Evolutionary conservation across 2,329 filamentous ascomycete genomes (phyloP).

Genomic region (Aspergillus clavatus): DNA sequence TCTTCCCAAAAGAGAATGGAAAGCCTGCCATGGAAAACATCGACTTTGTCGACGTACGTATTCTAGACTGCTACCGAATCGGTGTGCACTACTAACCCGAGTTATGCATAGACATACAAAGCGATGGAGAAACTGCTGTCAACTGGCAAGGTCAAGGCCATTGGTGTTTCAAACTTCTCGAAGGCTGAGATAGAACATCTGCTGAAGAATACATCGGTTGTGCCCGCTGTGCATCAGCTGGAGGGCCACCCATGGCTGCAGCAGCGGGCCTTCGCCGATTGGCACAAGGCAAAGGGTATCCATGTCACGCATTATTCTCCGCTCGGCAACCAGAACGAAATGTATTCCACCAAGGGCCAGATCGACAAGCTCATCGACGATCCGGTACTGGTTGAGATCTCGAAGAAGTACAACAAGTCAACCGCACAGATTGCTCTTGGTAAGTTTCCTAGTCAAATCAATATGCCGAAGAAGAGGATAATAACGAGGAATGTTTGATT

Average conservation of each 20-base stretch:
- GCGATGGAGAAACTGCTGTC: conserved; percentile 44
- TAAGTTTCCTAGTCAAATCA: conserved; percentile 15
- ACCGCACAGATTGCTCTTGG: conserved; percentile 49
- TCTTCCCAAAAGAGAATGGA: conserved; percentile 45
- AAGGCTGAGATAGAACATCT: conserved; percentile 46
- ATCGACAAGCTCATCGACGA: conserved; percentile 50
- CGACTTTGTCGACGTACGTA: conserved; percentile 46
- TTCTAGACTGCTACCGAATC: background rate
- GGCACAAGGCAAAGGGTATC: conserved; percentile 47
- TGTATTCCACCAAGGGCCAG: conserved; percentile 43
- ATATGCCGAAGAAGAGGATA: background rate
- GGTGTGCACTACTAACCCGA: background rate
- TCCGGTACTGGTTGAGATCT: conserved; percentile 46
- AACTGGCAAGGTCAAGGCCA: conserved; percentile 45
- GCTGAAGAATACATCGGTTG: conserved; percentile 41
- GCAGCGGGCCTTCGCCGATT: conserved; percentile 46
- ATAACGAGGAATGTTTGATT: background rate
- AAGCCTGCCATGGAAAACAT: conserved; percentile 41
- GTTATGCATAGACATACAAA: conserved; percentile 42
- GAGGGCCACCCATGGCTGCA: conserved; percentile 53
- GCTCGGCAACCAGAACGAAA: conserved; percentile 51
- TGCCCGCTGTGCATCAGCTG: conserved; percentile 49
- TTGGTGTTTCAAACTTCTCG: conserved; percentile 52
- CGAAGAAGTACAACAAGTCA: conserved; percentile 49
- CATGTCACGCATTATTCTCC: conserved; percentile 54